A percentile compares a stretch with the other conserved stretches of the same genome.
Evolutionary conservation across 805 yeast genomes (phyloP).

Genomic region (Suhomyces sp.): DNA sequence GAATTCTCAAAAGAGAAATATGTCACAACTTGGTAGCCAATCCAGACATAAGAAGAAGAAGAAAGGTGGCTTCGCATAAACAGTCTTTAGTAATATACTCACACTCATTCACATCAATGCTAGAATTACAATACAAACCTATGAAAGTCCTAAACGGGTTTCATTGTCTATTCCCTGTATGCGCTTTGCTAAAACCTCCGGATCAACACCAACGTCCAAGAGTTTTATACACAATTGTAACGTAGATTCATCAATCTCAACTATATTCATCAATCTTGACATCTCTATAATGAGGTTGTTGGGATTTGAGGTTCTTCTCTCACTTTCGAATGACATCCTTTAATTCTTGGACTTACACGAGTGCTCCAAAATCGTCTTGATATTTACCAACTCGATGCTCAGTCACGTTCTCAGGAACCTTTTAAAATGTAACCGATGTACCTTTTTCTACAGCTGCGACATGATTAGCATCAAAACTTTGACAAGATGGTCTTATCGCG

Average conservation of each 20-base stretch:
- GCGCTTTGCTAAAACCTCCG: conserved; percentile 22
- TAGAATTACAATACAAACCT: conserved; percentile 7
- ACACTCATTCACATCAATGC: neutral
- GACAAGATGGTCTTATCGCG: neutral
- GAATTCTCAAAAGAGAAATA: conserved; percentile 2
- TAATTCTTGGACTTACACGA: neutral
- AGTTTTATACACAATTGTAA: conserved; percentile 32
- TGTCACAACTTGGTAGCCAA: conserved; percentile 12
- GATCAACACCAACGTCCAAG: conserved; percentile 37
- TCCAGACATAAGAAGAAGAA: conserved; percentile 35
- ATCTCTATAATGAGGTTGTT: conserved; percentile 17
- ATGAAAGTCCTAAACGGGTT: conserved; percentile 10
- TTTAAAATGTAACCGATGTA: neutral
- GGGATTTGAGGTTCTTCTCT: conserved; percentile 3
- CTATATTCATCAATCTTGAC: conserved; percentile 22
- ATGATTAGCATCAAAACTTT: neutral
- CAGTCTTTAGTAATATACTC: neutral
- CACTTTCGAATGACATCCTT: neutral
- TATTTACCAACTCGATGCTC: neutral
- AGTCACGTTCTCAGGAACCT: neutral
- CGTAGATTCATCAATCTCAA: conserved; percentile 25
- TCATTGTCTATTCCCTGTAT: conserved; percentile 27
- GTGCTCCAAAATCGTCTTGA: neutral
- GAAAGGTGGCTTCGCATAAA: conserved; percentile 49
- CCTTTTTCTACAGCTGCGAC: neutral